Evolutionary conservation across 2,329 filamentous ascomycete species (phyloP).

Genomic region (Fusarium xyrophilum): DNA sequence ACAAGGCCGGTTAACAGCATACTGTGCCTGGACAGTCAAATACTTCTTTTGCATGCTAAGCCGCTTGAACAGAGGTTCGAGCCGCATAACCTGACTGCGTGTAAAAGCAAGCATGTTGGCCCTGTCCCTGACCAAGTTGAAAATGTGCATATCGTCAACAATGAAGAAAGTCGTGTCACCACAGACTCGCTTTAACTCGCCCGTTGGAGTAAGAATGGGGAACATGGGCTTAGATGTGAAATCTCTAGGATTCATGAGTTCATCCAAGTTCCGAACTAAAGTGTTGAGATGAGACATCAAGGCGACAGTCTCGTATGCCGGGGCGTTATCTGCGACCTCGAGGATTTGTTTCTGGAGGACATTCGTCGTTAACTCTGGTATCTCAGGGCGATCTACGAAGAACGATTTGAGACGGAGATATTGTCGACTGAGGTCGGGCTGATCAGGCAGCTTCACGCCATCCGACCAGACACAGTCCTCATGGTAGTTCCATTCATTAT

Average conservation of each 20-base stretch:
- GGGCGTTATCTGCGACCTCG: rapidly evolving
- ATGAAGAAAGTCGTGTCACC: rapidly evolving
- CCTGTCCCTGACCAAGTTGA: rapidly evolving
- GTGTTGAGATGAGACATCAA: background rate
- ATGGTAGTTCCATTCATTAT: too few relatives aligned
- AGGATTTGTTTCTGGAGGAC: rapidly evolving
- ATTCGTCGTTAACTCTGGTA: background rate
- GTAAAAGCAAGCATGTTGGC: background rate
- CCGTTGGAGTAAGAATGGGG: background rate
- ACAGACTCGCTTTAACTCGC: background rate
- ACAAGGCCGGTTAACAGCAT: too few relatives aligned
- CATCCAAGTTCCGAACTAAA: background rate
- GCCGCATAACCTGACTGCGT: background rate
- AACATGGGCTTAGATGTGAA: background rate
- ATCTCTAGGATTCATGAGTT: background rate
- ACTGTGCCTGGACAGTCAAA: background rate
- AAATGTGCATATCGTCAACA: background rate
- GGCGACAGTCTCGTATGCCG: rapidly evolving
- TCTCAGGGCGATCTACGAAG: background rate
- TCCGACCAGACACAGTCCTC: background rate
- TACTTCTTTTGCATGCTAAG: background rate
- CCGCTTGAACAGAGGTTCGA: background rate
- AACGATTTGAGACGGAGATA: rapidly evolving
- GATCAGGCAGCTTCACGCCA: background rate
- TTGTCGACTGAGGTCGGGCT: background rate